These are phyloP conservation scores for Rhizophagus sp. DNA, from an alignment of 192 early-diverging fungal genomes.

Conservation along the genomic window DNA sequence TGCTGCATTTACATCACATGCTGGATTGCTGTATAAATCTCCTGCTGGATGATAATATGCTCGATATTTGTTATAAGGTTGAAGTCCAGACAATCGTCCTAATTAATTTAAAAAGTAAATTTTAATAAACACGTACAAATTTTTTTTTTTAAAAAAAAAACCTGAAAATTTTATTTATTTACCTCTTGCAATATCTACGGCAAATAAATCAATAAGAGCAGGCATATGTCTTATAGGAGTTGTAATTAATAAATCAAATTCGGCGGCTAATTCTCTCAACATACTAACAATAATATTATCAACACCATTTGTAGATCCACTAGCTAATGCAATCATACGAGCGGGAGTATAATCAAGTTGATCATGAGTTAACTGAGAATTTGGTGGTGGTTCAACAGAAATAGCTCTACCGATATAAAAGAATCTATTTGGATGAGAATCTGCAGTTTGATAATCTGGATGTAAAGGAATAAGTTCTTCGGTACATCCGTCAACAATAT, in stretches of 20 bases:
- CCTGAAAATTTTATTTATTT: background rate
- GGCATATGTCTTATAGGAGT: constrained; percentile 12
- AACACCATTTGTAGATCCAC: background rate
- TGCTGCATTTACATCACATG: background rate
- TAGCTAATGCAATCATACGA: constrained; percentile 7
- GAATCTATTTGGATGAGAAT: constrained; percentile 18
- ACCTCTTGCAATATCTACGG: constrained; percentile 13
- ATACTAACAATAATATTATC: constrained; percentile 17
- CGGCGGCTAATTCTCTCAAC: background rate
- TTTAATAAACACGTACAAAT: background rate
- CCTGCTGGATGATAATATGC: background rate
- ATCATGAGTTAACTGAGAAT: too few relatives aligned
- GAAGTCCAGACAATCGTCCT: constrained; percentile 2
- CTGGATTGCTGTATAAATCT: background rate
- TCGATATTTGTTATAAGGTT: constrained; percentile 1
- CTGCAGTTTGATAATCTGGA: background rate
- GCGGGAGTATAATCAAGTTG: constrained; percentile 1
- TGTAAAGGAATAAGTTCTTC: background rate
- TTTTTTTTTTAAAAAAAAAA: too few relatives aligned
- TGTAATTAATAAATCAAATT: constrained; percentile 12
- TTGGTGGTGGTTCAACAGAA: background rate
- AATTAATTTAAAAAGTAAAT: background rate
- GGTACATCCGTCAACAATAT: constrained; percentile 7
- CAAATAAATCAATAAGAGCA: background rate
- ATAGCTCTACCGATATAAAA: constrained; percentile 12